Conservation (phyloP, 2,329 filamentous ascomycete species). For the Triangularia verruculosa region DNA sequence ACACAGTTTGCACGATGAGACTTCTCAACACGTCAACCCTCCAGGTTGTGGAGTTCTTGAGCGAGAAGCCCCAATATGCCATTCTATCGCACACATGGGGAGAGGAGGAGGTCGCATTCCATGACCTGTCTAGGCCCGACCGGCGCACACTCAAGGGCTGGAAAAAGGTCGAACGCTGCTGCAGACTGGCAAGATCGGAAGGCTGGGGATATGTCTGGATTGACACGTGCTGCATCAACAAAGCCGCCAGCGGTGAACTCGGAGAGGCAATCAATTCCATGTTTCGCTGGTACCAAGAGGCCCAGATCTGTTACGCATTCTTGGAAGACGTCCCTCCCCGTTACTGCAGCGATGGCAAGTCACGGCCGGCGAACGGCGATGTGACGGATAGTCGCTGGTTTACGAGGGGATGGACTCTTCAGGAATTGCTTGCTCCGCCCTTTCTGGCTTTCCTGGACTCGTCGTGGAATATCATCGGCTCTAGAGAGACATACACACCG, state of each 20-base stretch:
- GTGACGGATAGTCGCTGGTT: conserved; percentile 11
- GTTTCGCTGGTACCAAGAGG: conserved; percentile 15
- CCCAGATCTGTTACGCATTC: conserved; percentile 13
- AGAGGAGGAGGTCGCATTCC: conserved; percentile 13
- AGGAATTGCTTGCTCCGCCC: conserved; percentile 18
- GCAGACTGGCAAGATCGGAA: conserved; percentile 18
- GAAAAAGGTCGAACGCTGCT: conserved; percentile 21
- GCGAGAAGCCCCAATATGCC: conserved; percentile 12
- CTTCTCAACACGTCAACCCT: neutral
- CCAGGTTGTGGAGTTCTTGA: neutral
- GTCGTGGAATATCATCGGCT: conserved; percentile 19
- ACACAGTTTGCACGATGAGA: neutral
- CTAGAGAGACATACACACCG: neutral
- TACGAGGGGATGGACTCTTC: conserved; percentile 17
- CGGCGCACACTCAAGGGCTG: neutral
- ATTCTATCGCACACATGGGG: conserved; percentile 21
- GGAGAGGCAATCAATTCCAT: conserved; percentile 21
- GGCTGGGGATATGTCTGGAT: conserved; percentile 21
- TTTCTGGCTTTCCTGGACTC: conserved; percentile 11
- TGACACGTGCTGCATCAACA: conserved; percentile 27
- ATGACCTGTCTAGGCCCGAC: conserved; percentile 4
- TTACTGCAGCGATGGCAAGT: neutral
- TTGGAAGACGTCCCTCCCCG: conserved; percentile 10
- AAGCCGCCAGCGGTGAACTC: conserved; percentile 17
- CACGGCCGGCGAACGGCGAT: neutral